A percentile compares a stretch with the other conserved stretches of the same genome.
These are phyloP conservation scores for Fistulinella prunicolor DNA, from an alignment of 768 basidiomycete genomes.

Conservation along the genomic window DNA sequence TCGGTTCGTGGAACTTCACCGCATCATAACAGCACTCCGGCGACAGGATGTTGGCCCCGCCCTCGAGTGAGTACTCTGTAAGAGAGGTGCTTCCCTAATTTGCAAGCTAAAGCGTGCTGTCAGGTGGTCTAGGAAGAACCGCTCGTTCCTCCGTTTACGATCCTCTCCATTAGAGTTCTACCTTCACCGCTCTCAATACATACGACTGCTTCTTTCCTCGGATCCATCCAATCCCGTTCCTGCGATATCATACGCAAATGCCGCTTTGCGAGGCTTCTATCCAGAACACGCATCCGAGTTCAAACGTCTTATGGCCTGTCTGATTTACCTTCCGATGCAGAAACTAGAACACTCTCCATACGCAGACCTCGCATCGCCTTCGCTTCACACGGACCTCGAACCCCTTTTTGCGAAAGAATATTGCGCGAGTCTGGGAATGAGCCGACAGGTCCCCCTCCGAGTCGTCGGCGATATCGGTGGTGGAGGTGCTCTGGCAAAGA, in stretches of 20 bases:
- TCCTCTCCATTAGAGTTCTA: conserved; percentile 85
- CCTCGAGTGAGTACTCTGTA: conserved; percentile 53
- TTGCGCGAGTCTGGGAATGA: conserved; percentile 84
- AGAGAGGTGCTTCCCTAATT: neutral
- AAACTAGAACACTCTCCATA: conserved; percentile 71
- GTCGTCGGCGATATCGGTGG: conserved; percentile 93
- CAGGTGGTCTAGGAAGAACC: conserved; percentile 79
- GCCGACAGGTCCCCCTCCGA: conserved; percentile 80
- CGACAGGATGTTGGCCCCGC: conserved; percentile 70
- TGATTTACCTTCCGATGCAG: conserved; percentile 66
- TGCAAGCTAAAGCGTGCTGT: neutral
- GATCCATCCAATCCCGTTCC: conserved; percentile 53
- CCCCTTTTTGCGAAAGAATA: conserved; percentile 87
- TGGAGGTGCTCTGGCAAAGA: conserved; percentile 84
- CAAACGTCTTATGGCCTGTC: conserved; percentile 63
- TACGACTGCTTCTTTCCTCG: conserved; percentile 67
- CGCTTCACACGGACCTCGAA: conserved; percentile 74
- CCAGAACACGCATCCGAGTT: conserved; percentile 61
- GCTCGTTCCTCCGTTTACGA: conserved; percentile 59
- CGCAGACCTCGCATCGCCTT: conserved; percentile 66
- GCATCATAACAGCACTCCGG: conserved; percentile 65
- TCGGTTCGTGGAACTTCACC: conserved; percentile 68
- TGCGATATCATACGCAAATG: conserved; percentile 75
- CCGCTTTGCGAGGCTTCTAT: conserved; percentile 62
- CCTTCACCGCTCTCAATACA: conserved; percentile 88